Conservation (phyloP, 305 asterid genomes). For the Stenogyne calaminthoides region DNA sequence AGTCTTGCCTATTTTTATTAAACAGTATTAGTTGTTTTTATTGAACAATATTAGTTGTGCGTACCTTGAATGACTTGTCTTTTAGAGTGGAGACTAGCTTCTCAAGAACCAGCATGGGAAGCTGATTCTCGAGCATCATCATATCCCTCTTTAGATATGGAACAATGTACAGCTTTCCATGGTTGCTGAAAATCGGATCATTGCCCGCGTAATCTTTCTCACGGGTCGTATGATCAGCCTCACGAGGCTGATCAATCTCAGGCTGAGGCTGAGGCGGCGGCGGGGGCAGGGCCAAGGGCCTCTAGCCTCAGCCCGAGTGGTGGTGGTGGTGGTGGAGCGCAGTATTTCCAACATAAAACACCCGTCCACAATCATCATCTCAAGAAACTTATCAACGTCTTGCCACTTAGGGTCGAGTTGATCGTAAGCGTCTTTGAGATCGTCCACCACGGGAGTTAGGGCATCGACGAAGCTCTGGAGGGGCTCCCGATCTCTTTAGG, state of each 20-base stretch:
- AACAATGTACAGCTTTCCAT: slow-evolving; percentile 37
- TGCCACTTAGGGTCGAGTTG: slow-evolving; percentile 29
- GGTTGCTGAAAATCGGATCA: slow-evolving; percentile 44
- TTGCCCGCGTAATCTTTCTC: slow-evolving; percentile 34
- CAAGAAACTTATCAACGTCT: slow-evolving; percentile 33
- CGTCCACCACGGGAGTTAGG: slow-evolving; percentile 35
- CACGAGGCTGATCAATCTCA: not conserved
- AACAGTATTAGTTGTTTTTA: too few relatives aligned
- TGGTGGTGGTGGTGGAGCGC: slow-evolving; percentile 13
- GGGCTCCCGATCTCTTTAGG: slow-evolving; percentile 37
- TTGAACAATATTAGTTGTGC: too few relatives aligned
- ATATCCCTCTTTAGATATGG: slow-evolving; percentile 40
- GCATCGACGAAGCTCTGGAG: slow-evolving; percentile 34
- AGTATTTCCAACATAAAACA: slow-evolving; percentile 53
- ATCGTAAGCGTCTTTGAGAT: slow-evolving; percentile 48
- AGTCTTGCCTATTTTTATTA: too few relatives aligned
- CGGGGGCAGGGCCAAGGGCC: not conserved
- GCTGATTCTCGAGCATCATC: slow-evolving; percentile 48
- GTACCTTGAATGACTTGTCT: slow-evolving; percentile 24
- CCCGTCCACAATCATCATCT: slow-evolving; percentile 55
- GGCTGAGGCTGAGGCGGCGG: not conserved
- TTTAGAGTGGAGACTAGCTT: slow-evolving; percentile 29
- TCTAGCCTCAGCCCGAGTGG: not conserved
- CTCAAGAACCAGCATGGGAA: slow-evolving; percentile 36
- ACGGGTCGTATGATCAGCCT: not conserved